Base-by-base conservation (phyloP, 2,329 filamentous ascomycete genomes). In the Diaporthe aspalathi region DNA sequence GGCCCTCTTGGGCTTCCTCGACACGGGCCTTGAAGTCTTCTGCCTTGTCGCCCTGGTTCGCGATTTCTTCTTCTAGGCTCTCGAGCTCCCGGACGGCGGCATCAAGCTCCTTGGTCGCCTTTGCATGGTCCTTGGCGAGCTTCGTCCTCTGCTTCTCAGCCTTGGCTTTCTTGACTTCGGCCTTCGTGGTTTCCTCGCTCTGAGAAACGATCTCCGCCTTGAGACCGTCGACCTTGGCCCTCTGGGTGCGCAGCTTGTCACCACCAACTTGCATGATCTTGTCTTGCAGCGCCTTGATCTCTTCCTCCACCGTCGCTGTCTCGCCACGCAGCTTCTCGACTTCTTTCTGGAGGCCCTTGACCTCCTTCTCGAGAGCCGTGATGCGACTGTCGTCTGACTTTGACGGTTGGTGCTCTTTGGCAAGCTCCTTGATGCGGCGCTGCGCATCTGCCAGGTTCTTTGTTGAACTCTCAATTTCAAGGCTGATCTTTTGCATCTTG, bases 181-280 rank as follows among this genome's bases (percentile, higher is more conserved):
- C 93, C 68, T 89, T 92, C 5, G 94, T 97, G 47, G 94, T 91
- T 73, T 94, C 91, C 74, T 98, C 95, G 67, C 90, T 91, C 72
- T 97, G 87, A 16, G 91, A 89, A 60, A 92, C 86, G 70, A 98
- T 94, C 79, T 97, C 92, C 77, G 94, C 93, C 80, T 97, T 97
- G 74, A 97, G 85, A 8, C 91, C 89, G 79, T 98, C 95, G 43
- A 99, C 94, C 84, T 93, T 97, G 73, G 94, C 91, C 76, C 96
- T 95, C 80, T 99, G 95, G 22, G 92, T 89, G 69, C 96, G 92
- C 22, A 99, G 90, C 82, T 94, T 94, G 77, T 98, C 94, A 82
- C 96, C 96, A 78, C 96, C 96, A 74, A 97, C 92, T 81, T 98
- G 92, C 96, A 99, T 98, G 78, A 99, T 99, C 85, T 95, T 97